Percentiles rank a stretch among this genome's conserved stretches.
Evolutionary conservation across 1,139 yeast species (phyloP).

Genomic region (Blastobotrys aristatus): DNA sequence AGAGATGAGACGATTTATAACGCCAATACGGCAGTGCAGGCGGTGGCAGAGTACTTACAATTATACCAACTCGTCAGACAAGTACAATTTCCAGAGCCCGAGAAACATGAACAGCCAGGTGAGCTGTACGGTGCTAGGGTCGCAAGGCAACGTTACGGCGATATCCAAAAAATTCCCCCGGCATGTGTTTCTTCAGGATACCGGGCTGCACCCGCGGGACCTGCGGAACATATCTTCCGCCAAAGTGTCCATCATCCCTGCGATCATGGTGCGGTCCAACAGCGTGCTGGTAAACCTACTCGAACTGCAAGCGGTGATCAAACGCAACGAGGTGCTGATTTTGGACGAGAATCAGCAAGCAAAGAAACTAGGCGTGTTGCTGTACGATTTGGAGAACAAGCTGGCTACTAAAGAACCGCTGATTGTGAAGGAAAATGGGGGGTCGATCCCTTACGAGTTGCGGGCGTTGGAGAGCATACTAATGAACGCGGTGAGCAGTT

Average conservation of each 20-base stretch:
- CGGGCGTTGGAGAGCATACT: conserved; percentile 82
- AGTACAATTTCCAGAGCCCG: conserved; percentile 16
- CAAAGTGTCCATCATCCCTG: conserved; percentile 79
- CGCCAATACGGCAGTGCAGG: too few species aligned
- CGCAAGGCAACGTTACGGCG: conserved; percentile 60
- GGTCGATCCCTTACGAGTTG: conserved; percentile 57
- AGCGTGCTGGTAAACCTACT: conserved; percentile 76
- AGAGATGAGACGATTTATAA: too few species aligned
- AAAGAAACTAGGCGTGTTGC: conserved; percentile 63
- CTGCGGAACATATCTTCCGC: conserved; percentile 81
- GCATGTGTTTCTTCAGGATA: conserved; percentile 63
- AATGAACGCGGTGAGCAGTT: conserved; percentile 71
- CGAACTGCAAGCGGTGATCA: conserved; percentile 78
- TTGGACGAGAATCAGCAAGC: conserved; percentile 62
- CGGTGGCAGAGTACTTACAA: conserved; percentile 4
- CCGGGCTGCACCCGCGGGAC: conserved; percentile 74
- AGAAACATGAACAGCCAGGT: conserved; percentile 18
- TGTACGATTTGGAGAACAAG: conserved; percentile 78
- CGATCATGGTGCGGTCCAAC: conserved; percentile 69
- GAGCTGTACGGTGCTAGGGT: conserved; percentile 72
- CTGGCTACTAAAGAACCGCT: conserved; percentile 17
- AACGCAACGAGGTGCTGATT: conserved; percentile 68
- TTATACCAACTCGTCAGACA: conserved; percentile 13
- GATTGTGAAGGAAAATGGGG: not conserved
- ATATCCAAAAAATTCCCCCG: conserved; percentile 71